phyloP scores from a whole-genome alignment of 129 eudicot species.

The Logfia minima region DNA sequence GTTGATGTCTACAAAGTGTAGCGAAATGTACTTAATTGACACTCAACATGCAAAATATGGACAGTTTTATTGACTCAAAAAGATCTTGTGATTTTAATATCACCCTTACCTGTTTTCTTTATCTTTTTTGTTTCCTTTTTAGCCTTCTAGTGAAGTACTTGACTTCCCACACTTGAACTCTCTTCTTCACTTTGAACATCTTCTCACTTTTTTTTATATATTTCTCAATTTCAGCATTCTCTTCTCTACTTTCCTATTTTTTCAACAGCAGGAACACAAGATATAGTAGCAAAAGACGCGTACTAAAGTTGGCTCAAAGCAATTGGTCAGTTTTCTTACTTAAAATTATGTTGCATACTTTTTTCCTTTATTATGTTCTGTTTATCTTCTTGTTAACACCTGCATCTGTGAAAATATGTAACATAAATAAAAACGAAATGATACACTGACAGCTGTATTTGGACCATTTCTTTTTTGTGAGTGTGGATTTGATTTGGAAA shows the following conservation, averaged over 20 bases:
- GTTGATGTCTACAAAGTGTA: constrained; percentile 6
- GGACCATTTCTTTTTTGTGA: background rate
- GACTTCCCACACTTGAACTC: constrained; percentile 18
- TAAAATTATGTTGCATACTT: background rate
- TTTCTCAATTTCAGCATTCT: constrained; percentile 13
- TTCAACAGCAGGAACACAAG: constrained; percentile 7
- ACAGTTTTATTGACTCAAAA: constrained; percentile 3
- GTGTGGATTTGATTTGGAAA: background rate
- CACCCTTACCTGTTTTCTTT: constrained; percentile 4
- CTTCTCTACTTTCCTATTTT: constrained; percentile 19
- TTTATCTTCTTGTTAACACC: background rate
- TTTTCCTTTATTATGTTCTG: background rate
- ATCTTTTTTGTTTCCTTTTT: constrained; percentile 27
- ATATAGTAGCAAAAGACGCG: constrained; percentile 1
- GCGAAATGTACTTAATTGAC: background rate
- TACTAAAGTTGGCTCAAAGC: constrained; percentile 6
- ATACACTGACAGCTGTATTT: background rate
- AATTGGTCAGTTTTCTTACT: constrained; percentile 22
- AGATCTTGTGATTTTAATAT: constrained; percentile 15
- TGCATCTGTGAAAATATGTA: constrained; percentile 6
- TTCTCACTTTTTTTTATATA: background rate
- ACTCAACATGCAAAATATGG: background rate
- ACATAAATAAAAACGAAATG: background rate
- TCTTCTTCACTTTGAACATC: constrained; percentile 25
- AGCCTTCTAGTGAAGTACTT: constrained; percentile 17